These are phyloP conservation scores for Aureobasidium melanogenum DNA, from an alignment of 2,329 filamentous ascomycete genomes.

Conservation along the genomic window DNA sequence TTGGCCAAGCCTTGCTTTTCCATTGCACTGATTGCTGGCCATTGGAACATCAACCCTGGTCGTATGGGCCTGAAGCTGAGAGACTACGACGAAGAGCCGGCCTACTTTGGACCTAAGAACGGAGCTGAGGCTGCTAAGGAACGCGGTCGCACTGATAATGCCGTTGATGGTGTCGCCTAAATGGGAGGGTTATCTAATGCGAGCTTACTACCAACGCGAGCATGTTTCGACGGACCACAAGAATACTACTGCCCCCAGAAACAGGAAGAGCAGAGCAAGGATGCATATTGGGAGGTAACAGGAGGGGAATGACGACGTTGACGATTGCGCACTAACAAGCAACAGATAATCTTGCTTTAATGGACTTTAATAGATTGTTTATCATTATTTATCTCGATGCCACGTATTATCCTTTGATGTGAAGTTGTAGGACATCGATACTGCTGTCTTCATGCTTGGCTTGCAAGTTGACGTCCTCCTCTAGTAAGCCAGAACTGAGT, in stretches of 20 bases:
- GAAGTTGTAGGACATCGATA: too few relatives aligned
- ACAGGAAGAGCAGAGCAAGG: not conserved
- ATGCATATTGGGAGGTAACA: not conserved
- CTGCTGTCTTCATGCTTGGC: too few relatives aligned
- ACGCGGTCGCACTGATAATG: not conserved
- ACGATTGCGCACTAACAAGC: not conserved
- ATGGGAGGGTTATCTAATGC: not conserved
- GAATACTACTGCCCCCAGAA: not conserved
- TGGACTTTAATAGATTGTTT: too few relatives aligned
- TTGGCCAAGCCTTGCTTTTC: conserved; percentile 53
- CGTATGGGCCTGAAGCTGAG: conserved; percentile 43
- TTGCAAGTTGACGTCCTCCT: too few relatives aligned
- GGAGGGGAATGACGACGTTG: not conserved
- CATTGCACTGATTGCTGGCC: conserved; percentile 46
- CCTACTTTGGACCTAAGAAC: not conserved
- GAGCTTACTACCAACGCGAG: not conserved
- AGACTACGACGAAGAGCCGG: conserved; percentile 28
- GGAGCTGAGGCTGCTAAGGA: not conserved
- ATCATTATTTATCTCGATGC: too few relatives aligned
- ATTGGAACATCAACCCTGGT: conserved; percentile 49
- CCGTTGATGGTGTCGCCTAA: not conserved
- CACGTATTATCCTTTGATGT: too few relatives aligned
- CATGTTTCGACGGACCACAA: not conserved
- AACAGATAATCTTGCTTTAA: too few relatives aligned
- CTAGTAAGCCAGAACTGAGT: too few relatives aligned